phyloP scores from a whole-genome alignment of 805 yeast genomes.

The Phaffomyces opuntiae region DNA sequence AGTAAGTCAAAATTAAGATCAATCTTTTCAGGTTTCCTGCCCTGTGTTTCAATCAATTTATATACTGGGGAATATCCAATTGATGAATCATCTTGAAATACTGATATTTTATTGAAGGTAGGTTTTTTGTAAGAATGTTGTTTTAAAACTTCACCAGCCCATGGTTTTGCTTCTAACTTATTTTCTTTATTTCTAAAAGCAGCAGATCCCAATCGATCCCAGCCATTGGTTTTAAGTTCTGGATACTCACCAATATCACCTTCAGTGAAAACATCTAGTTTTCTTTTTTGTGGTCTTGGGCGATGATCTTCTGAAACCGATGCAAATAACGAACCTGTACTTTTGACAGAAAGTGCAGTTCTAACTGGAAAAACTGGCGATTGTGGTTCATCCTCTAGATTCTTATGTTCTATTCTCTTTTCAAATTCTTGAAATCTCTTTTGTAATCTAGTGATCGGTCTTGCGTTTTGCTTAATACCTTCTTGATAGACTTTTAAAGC shows the following conservation, averaged over 20 bases:
- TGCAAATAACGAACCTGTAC: slow-evolving; percentile 26
- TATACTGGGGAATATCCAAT: slow-evolving; percentile 30
- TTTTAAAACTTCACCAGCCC: slow-evolving; percentile 56
- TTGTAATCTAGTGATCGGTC: slow-evolving; percentile 49
- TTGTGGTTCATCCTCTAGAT: slow-evolving; percentile 23
- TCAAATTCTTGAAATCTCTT: slow-evolving; percentile 39
- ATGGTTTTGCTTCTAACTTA: slow-evolving; percentile 41
- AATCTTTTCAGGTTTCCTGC: slow-evolving; percentile 54
- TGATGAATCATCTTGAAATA: slow-evolving; percentile 33
- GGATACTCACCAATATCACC: slow-evolving; percentile 9
- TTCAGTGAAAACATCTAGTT: slow-evolving; percentile 17
- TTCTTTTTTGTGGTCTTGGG: slow-evolving; percentile 10
- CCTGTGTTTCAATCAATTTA: slow-evolving; percentile 46
- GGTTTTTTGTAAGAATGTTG: slow-evolving; percentile 26
- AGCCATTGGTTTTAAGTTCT: slow-evolving; percentile 22
- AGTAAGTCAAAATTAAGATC: slow-evolving; percentile 54
- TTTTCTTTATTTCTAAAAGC: slow-evolving; percentile 59
- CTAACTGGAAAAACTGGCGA: slow-evolving; percentile 30
- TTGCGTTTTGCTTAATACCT: slow-evolving; percentile 56
- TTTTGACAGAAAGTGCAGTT: slow-evolving; percentile 32
- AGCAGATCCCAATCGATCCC: slow-evolving; percentile 46
- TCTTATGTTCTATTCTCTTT: slow-evolving; percentile 27
- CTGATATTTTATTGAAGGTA: slow-evolving; percentile 24
- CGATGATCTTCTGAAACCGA: slow-evolving; percentile 7
- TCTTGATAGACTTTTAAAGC: slow-evolving; percentile 53